Conservation (phyloP, 1,139 yeast species). For the Geotrichum phurueaensis region DNA sequence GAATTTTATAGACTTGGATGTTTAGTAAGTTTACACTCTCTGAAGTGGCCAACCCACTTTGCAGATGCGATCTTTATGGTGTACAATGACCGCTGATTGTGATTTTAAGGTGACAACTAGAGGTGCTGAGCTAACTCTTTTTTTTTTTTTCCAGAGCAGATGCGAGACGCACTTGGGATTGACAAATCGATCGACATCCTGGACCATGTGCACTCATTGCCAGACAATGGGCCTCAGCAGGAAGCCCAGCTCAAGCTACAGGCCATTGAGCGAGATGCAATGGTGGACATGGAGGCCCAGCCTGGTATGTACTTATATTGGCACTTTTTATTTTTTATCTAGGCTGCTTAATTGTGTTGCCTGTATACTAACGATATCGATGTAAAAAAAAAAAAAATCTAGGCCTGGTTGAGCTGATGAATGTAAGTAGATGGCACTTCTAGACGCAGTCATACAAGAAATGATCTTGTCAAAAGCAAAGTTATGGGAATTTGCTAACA, state of each 20-base stretch:
- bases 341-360: neutral
- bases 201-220: conserved; percentile 42
- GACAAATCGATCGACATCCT: conserved; percentile 47
- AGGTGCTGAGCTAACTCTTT: neutral
- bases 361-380: neutral
- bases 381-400: neutral
- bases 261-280: conserved; percentile 49
- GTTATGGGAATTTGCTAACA: conserved; percentile 5
- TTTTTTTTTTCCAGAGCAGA: conserved; percentile 36
- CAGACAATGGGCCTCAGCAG: conserved; percentile 36
- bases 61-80: neutral
- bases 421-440: conserved; percentile 19
- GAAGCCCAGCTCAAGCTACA: conserved; percentile 45
- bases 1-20: conserved; percentile 47
- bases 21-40: conserved; percentile 36
- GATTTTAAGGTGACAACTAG: neutral
- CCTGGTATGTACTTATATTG: conserved; percentile 35
- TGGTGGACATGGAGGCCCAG: conserved; percentile 54
- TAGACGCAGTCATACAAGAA: neutral
- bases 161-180: conserved; percentile 53
- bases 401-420: conserved; percentile 35
- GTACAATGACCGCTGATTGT: neutral
- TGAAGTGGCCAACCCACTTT: neutral
- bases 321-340: neutral
- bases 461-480: neutral